Evolutionary conservation across 176 grass and related monocot genomes (phyloP), one percentile per base, ranked within the genome.

Genomic region (Oropetium thomaeum): DNA sequence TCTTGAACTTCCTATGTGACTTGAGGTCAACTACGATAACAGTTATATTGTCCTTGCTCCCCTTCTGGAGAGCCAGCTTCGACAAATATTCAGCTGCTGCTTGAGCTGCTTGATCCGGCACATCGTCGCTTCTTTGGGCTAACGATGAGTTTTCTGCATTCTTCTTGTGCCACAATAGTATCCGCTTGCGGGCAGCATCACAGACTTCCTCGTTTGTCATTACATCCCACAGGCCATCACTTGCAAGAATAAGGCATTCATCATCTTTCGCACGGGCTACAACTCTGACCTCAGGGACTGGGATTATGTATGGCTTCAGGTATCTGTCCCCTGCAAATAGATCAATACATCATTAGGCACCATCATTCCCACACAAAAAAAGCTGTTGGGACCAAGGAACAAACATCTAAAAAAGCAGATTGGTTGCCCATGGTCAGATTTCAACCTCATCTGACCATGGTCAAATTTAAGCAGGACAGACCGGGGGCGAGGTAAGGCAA

Each of bases 221-320:
- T 43, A 92, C 89, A 25, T 96, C 93, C 93, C 89, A 96, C n/a
- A 96, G 85, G 80, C 89, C 89, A 35, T 96, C 89, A 62, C 87
- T 92, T n/a, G 89, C 89, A 59, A 96, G 75, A 89, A 96, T 69
- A 38, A 96, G 93, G 61, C 89, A 96, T 11, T 96, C 89, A 3
- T 92, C 93, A 4, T 90, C 93, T 83, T 82, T 92, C 29, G 93
- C 84, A 12, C 93, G 89, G 23, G 89, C 64, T 0, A 88, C 58
- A 30, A 96, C 26, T 8, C 82, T 83, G 25, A 96, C 84, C 76
- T 96, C 93, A 12, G 92, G 92, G 55, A 86, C 93, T 27, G 89
- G 84, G 45, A 92, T 96, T 73, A 96, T 88, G 58, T 88, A 92
- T 44, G 93, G 93, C 75, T 96, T 96, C 75, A 96, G 74, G 79